Conservation (phyloP, 148 eudicot species). For the Polygonum maritimum region DNA sequence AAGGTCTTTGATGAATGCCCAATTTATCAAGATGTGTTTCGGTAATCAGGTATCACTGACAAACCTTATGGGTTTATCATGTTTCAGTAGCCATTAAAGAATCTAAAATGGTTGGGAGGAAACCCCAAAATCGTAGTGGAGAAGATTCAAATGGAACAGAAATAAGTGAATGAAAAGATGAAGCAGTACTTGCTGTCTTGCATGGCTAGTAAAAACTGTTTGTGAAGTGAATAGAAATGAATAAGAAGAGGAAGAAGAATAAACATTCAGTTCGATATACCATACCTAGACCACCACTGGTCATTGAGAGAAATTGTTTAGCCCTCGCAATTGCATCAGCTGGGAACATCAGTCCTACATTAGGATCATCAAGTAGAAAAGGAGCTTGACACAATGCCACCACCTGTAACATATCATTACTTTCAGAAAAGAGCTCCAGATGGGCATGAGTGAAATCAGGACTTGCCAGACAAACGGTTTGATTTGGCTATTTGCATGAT, state of each 20-base stretch:
- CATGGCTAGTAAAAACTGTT: not conserved
- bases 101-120: not conserved
- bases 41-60: not conserved
- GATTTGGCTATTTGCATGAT: conserved; percentile 2
- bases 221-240: not conserved
- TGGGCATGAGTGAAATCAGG: not conserved
- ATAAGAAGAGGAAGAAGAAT: not conserved
- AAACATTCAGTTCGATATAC: not conserved
- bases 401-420: conserved; percentile 46
- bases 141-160: not conserved
- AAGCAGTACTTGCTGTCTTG: not conserved
- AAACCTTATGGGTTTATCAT: not conserved
- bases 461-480: not conserved
- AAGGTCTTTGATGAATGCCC: not conserved
- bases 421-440: not conserved
- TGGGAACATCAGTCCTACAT: conserved; percentile 86
- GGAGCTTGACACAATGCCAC: conserved; percentile 99
- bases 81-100: not conserved
- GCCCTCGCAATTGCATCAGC: conserved; percentile 98
- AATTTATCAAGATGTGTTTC: not conserved
- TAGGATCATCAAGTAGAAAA: conserved; percentile 93
- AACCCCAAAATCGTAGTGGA: not conserved
- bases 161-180: too few relatives aligned
- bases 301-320: conserved; percentile 73
- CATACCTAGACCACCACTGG: conserved; percentile 93